Base-by-base conservation (phyloP, 176 grass and related monocot genomes). In the Triticum monococcum region DNA sequence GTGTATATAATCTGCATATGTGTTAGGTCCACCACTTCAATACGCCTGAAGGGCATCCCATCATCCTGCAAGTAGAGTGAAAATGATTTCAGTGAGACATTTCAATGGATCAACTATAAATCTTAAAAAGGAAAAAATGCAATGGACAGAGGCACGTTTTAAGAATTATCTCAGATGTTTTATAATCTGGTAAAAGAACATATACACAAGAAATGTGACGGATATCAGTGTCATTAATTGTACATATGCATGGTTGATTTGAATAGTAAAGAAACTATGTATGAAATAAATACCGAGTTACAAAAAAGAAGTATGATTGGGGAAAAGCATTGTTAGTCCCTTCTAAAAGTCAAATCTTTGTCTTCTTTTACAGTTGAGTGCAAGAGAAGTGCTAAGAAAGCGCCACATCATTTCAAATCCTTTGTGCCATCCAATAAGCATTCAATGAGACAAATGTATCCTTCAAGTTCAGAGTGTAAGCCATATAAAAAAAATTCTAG, bases 1-100 rank as follows among this genome's bases (percentile, higher is more conserved):
- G 35, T 79, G 64, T 72, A 31, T 72, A 40, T 90, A 86, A 64
- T 88, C 68, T 62, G 79, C 38, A 72, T 71, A 68, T 68, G 73
- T 11, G 41, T 33, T 23, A 64, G 14, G 64, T 79, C 28, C 75
- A 65, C 75, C 33, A 31, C 50, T 54, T 16, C 79, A 10, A 45
- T 45, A 45, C 32, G 3, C 33, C 61, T n/a, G 20, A 23, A 52
- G 25, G 52, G n/a, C 62, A 16, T 64, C 38, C 31, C 63, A 65
- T 61, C 70, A 72, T 88, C 64, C 90, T 91, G 90, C 31, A 77
- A 77, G 14, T 12, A 43, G 63, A 43, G 36, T 2, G 4, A 87
- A 73, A 73, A 61, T 14, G 23, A 24, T 57, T 75, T 87, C 33
- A 78, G 41, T 20, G 31, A 50, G 85, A 57, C 22, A 77, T 31